Evolutionary conservation across 2,329 filamentous ascomycete species (phyloP).

Genomic region (Cladobotryum mycophilum): DNA sequence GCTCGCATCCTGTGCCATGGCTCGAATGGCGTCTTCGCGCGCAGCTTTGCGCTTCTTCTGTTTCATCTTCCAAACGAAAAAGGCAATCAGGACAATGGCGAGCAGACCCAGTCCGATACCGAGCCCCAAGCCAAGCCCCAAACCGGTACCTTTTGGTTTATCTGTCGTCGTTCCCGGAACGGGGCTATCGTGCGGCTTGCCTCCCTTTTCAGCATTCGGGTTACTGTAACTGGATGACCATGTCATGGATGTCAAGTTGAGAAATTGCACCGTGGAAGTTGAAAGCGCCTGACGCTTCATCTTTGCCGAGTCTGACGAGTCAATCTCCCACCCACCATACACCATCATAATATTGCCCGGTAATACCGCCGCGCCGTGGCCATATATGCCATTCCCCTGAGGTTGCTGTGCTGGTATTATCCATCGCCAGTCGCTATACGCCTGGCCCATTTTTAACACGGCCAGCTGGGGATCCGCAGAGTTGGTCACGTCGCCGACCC

Average conservation of each 20-base stretch:
- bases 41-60: slow-evolving; percentile 28
- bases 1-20: slow-evolving; percentile 43
- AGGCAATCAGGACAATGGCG: slow-evolving; percentile 38
- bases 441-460: slow-evolving; percentile 66
- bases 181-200: slow-evolving; percentile 16
- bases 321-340: slow-evolving; percentile 54
- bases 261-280: slow-evolving; percentile 34
- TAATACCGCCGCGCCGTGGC: slow-evolving; percentile 56
- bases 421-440: slow-evolving; percentile 73
- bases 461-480: slow-evolving; percentile 78
- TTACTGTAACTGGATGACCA: slow-evolving; percentile 49
- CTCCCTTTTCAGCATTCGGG: slow-evolving; percentile 23
- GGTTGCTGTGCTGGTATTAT: slow-evolving; percentile 50
- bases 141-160: slow-evolving; percentile 37
- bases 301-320: slow-evolving; percentile 20
- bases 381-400: slow-evolving; percentile 44
- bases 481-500: slow-evolving; percentile 75
- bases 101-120: slow-evolving; percentile 48
- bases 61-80: slow-evolving; percentile 47
- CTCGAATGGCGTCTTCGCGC: slow-evolving; percentile 41
- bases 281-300: slow-evolving; percentile 28
- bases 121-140: slow-evolving; percentile 61
- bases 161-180: slow-evolving; percentile 15
- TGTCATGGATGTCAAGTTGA: slow-evolving; percentile 51
- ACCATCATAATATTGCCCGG: slow-evolving; percentile 65